Base-by-base conservation (phyloP, 208 protist genomes). In the Balamuthia mandrillaris region DNA sequence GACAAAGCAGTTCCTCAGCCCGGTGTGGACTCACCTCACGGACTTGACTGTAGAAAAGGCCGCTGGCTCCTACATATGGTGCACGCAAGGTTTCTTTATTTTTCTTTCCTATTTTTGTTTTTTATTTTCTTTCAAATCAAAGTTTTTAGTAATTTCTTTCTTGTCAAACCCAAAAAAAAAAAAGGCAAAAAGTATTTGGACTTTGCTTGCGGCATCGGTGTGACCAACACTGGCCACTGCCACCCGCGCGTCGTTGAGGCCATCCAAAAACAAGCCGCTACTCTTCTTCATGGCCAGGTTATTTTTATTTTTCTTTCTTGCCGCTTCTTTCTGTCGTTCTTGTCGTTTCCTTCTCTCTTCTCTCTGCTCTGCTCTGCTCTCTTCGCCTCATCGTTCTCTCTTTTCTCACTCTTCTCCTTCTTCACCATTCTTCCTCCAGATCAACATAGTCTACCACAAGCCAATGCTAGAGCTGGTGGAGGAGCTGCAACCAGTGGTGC, bases 181-280 rank as follows among this genome's bases (percentile, higher is more conserved):
- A 29, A 21, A 65, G 84, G 84, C 1, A 24, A 37, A 2, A 86
- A 87, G 37, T 42, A 81, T 18, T 39, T 87, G 6, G 84, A 87
- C 84, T 83, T 87, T 37, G 85, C 84, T 21, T 49, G 49, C 51
- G 84, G 84, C 31, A 87, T 87, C 44, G 84, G 84, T 21, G 84
- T 87, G 7, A 68, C 56, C 54, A 87, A 87, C 42, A 85, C 72
- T 1, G 84, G 84, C 1, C 84, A 87, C 47, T 87, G 84, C 56
- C 75, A 87, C 42, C 84, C 84, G n/a, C 68, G 51, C 47, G 54
- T 87, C 33, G 84, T 87, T 18, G 49, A 86, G 39, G 84, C 84
- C 0, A 37, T 41, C 1, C 84, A 87, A 44, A 54, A 86, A 14
- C 77, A 83, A 49, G 33, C 44, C 31, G 29, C 56, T 27, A 78